Conservation (phyloP, 2,329 filamentous ascomycete species). For the Paracorniculantispora psalliotae region DNA sequence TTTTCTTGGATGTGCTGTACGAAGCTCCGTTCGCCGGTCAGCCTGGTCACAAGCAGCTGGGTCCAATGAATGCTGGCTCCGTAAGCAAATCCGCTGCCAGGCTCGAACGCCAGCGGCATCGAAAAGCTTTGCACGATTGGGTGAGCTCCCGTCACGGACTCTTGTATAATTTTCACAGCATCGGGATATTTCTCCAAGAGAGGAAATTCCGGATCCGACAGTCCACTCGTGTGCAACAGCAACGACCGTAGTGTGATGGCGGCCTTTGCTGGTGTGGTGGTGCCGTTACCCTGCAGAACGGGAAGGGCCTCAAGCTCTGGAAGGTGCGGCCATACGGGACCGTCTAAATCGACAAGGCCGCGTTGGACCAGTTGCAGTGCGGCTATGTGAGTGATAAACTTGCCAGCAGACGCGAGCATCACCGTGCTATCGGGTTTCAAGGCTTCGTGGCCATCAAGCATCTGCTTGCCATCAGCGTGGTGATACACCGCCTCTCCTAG, state of each 20-base stretch:
- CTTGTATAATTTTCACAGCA: not conserved
- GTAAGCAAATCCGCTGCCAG: not conserved
- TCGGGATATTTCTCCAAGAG: not conserved
- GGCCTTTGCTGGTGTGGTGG: not conserved
- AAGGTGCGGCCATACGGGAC: not conserved
- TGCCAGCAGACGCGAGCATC: not conserved
- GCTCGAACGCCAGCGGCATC: not conserved
- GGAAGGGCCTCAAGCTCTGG: not conserved
- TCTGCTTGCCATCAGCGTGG: not conserved
- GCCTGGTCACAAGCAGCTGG: not conserved
- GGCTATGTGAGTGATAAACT: not conserved
- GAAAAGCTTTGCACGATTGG: not conserved
- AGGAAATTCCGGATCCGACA: not conserved
- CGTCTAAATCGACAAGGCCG: not conserved
- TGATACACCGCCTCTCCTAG: not conserved
- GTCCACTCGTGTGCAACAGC: not conserved
- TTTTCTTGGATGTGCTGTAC: not conserved
- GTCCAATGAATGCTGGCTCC: not conserved
- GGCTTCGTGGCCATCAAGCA: not conserved
- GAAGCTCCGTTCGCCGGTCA: not conserved
- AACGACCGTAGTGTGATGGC: not conserved
- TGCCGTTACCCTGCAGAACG: not conserved
- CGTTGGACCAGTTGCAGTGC: not conserved
- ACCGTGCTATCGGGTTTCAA: not conserved
- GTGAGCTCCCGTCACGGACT: not conserved